Evolutionary conservation across 805 yeast genomes (phyloP).

Genomic region (Metschnikowia arizonensis): DNA sequence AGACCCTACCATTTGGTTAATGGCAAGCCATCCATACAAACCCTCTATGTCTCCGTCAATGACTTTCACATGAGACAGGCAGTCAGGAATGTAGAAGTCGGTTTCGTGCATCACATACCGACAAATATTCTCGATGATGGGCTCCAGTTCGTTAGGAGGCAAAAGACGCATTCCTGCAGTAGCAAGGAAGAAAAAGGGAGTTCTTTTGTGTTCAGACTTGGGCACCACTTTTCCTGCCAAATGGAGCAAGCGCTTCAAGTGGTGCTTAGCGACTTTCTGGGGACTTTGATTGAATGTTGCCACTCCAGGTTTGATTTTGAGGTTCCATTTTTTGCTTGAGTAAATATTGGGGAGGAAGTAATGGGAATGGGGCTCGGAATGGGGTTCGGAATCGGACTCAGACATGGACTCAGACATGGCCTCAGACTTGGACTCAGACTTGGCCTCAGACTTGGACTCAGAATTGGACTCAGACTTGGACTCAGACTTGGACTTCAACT

Average conservation of each 20-base stretch:
- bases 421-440: no score
- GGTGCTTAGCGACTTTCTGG: constrained; percentile 48
- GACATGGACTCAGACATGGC: no score
- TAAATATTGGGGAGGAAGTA: constrained; percentile 26
- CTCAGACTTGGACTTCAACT: no score
- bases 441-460: no score
- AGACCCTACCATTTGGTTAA: constrained; percentile 52
- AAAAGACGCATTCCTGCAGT: constrained; percentile 66
- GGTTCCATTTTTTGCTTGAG: constrained; percentile 44
- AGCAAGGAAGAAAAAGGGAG: constrained; percentile 66
- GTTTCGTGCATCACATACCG: constrained; percentile 43
- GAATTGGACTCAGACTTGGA: no score
- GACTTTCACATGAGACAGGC: constrained; percentile 53
- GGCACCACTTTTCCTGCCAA: constrained; percentile 53
- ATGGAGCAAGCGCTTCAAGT: constrained; percentile 46
- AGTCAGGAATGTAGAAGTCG: constrained; percentile 57
- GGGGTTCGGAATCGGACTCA: constrained; percentile 2
- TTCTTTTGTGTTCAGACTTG: constrained; percentile 51
- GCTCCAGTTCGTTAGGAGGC: constrained; percentile 47
- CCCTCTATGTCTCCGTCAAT: constrained; percentile 68
- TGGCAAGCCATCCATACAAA: constrained; percentile 60
- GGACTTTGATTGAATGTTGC: constrained; percentile 47
- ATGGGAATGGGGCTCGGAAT: constrained; percentile 11
- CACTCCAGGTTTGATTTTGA: constrained; percentile 51
- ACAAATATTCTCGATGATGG: constrained; percentile 48